Percentiles rank a stretch among this genome's conserved stretches.
Conservation (phyloP, 192 early-diverging fungal species). For the Rhizoclosmatium globosum region DNA sequence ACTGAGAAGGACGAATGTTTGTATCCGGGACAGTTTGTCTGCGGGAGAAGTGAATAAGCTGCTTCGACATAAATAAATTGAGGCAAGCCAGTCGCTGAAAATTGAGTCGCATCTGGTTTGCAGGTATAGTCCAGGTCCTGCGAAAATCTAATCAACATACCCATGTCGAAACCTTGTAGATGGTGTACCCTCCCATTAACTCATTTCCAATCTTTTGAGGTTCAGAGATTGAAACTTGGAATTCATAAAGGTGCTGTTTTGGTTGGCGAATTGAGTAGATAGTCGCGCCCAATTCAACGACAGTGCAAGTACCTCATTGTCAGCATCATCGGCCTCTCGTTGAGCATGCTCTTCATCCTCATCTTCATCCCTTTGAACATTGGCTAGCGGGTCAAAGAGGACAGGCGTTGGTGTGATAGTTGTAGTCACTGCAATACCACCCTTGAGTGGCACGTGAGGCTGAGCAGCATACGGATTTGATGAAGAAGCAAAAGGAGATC, state of each 20-base stretch:
- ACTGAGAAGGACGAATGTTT: conserved; percentile 81
- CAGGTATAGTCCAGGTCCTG: neutral
- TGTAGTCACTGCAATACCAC: neutral
- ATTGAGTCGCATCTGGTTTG: neutral
- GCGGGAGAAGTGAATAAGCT: neutral
- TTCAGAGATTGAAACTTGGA: conserved; percentile 69
- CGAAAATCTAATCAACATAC: conserved; percentile 42
- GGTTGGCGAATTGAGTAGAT: neutral
- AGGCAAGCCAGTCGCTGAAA: neutral
- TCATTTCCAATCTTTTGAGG: conserved; percentile 88
- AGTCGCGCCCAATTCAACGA: neutral
- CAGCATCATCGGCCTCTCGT: neutral
- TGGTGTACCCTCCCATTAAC: conserved; percentile 83
- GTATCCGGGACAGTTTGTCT: conserved; percentile 83
- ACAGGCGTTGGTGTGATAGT: conserved; percentile 31
- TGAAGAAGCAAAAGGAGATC: neutral
- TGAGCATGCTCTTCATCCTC: no score
- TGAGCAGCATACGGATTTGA: neutral
- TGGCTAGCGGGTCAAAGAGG: conserved; percentile 23
- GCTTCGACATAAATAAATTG: conserved; percentile 25
- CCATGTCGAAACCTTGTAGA: conserved; percentile 86
- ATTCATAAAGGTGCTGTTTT: conserved; percentile 22
- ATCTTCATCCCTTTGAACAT: neutral
- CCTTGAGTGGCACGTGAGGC: neutral
- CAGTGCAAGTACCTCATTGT: neutral